A percentile compares a stretch with the other conserved stretches of the same genome.
Conservation (phyloP, 495 filamentous ascomycete species). For the Aspergillus nidulans region DNA sequence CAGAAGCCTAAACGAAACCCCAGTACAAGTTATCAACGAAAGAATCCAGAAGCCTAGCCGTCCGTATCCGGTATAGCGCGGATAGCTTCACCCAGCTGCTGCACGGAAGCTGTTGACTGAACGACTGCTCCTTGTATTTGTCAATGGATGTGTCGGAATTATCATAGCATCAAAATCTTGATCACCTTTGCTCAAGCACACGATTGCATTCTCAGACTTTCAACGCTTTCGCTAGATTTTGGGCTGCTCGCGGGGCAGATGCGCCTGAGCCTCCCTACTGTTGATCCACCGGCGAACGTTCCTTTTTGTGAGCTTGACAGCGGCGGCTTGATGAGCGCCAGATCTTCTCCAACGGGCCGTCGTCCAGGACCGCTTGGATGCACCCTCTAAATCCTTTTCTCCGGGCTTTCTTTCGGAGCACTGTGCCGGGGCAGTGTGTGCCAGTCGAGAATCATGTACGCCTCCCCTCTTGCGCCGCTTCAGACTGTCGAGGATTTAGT, state of each 20-base stretch:
- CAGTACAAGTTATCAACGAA: background rate
- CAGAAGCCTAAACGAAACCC: background rate
- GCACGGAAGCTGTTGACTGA: conserved; percentile 19
- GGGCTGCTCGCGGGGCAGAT: conserved; percentile 29
- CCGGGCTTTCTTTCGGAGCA: conserved; percentile 95
- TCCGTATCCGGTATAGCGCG: conserved; percentile 19
- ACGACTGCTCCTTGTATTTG: background rate
- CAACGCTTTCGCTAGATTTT: conserved; percentile 2
- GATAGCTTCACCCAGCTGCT: conserved; percentile 17
- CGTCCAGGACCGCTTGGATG: conserved; percentile 71
- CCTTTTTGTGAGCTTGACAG: conserved; percentile 19
- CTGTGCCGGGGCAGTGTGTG: conserved; percentile 86
- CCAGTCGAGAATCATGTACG: conserved; percentile 85
- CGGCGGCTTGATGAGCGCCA: conserved; percentile 43
- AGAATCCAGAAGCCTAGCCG: background rate
- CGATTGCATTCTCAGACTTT: background rate
- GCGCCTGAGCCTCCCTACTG: conserved; percentile 38
- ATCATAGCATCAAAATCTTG: background rate
- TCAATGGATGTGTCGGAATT: background rate
- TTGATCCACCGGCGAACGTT: conserved; percentile 25
- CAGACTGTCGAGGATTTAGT: conserved; percentile 9
- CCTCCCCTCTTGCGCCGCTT: background rate
- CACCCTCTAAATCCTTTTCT: conserved; percentile 99
- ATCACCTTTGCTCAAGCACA: background rate
- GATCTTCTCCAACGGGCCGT: conserved; percentile 36